These are phyloP conservation scores for Graphilbum ipis-grandicollis DNA, from an alignment of 2,329 filamentous ascomycete species.

Conservation along the genomic window DNA sequence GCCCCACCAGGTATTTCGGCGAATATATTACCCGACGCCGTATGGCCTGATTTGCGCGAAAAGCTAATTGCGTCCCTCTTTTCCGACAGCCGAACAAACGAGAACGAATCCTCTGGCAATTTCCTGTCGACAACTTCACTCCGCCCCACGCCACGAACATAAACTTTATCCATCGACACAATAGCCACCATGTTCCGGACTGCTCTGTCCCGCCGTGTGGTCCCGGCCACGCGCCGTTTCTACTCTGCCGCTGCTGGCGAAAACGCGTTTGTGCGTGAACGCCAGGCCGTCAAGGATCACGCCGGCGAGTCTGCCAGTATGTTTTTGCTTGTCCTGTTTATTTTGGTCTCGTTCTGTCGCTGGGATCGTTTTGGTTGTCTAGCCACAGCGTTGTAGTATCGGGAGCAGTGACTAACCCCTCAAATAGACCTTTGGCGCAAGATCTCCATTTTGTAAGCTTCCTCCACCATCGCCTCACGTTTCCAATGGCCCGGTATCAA, in stretches of 20 bases:
- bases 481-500: too few species aligned
- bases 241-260: conserved; percentile 26
- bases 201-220: conserved; percentile 6
- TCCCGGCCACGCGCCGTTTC: conserved; percentile 8
- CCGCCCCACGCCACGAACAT: neutral
- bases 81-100: conserved; percentile 6
- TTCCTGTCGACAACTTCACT: neutral
- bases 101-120: neutral
- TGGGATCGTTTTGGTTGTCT: neutral
- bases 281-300: conserved; percentile 78
- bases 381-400: neutral
- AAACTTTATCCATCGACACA: neutral
- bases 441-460: conserved; percentile 83
- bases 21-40: too few species aligned
- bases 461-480: neutral
- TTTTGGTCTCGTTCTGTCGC: neutral
- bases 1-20: too few species aligned
- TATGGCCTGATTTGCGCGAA: conserved; percentile 10
- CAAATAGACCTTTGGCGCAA: conserved; percentile 78
- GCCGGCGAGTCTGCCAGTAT: conserved; percentile 68
- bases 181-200: conserved; percentile 7
- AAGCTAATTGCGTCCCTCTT: conserved; percentile 3
- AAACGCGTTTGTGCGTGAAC: conserved; percentile 89
- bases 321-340: conserved; percentile 16
- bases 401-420: conserved; percentile 15